phyloP scores from a whole-genome alignment of 208 protist species.

The Wallacemonas rigidus region DNA sequence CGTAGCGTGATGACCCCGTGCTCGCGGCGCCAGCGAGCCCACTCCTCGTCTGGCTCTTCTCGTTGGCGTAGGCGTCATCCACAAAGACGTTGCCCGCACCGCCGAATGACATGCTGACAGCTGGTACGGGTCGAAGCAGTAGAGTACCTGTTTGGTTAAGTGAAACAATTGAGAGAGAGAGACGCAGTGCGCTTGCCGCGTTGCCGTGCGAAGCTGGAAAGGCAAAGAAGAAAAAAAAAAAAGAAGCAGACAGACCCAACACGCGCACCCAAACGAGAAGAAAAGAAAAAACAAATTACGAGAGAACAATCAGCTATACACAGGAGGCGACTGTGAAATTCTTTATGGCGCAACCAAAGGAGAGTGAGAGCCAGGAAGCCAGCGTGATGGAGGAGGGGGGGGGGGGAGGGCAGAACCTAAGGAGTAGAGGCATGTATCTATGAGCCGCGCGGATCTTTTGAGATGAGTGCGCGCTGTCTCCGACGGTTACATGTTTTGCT shows the following conservation, averaged over 20 bases:
- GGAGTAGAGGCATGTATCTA: too few relatives aligned
- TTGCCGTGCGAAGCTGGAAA: background rate
- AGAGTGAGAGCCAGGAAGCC: too few relatives aligned
- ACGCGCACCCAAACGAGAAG: background rate
- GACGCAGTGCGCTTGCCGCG: background rate
- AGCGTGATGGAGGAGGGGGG: too few relatives aligned
- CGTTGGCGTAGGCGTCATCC: background rate
- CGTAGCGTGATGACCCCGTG: conserved; percentile 7
- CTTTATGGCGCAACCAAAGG: too few relatives aligned
- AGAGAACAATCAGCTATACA: background rate
- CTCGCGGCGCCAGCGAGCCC: background rate
- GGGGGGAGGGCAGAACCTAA: too few relatives aligned
- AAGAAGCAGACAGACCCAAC: background rate
- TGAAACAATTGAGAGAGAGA: background rate
- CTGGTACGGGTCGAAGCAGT: too few relatives aligned
- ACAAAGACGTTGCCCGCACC: conserved; percentile 1
- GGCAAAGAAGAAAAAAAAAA: conserved; percentile 16
- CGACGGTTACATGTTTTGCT: background rate
- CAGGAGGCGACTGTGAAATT: too few relatives aligned
- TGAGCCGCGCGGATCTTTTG: too few relatives aligned
- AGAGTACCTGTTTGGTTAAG: too few relatives aligned
- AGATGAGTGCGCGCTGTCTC: too few relatives aligned
- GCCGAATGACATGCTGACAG: background rate
- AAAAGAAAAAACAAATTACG: conserved; percentile 4
- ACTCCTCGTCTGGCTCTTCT: background rate